Evolutionary conservation across 768 basidiomycete genomes (phyloP).

Genomic region (Xerocomus brunneocitrinus): DNA sequence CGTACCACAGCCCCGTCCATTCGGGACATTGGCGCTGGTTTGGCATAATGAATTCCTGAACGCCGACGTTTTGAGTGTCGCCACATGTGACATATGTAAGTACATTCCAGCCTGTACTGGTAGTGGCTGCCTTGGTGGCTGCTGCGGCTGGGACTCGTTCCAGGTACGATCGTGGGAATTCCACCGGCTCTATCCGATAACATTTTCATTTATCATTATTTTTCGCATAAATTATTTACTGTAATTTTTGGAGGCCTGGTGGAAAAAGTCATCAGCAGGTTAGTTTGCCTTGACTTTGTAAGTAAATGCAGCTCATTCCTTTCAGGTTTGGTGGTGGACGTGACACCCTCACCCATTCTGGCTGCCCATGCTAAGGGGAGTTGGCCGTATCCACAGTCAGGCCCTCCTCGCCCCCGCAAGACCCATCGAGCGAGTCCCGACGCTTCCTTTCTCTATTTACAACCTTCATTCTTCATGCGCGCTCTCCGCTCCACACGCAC

Average conservation of each 20-base stretch:
- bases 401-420: slow-evolving; percentile 24
- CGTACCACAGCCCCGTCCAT: slow-evolving; percentile 17
- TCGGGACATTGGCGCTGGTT: slow-evolving; percentile 3
- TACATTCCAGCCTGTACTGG: neutral
- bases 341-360: slow-evolving; percentile 36
- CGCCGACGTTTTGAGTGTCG: neutral
- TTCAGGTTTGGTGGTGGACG: slow-evolving; percentile 30
- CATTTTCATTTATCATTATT: neutral
- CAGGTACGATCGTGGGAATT: neutral
- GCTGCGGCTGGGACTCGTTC: slow-evolving; percentile 1
- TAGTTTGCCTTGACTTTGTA: neutral
- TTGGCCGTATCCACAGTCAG: slow-evolving; percentile 49
- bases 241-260: neutral
- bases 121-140: neutral
- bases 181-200: neutral
- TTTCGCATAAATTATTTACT: neutral
- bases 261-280: neutral
- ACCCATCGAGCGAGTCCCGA: slow-evolving; percentile 14
- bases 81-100: no score
- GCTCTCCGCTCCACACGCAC: slow-evolving; percentile 3
- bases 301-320: neutral
- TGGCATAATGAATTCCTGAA: neutral
- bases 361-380: slow-evolving; percentile 75
- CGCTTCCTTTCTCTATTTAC: neutral
- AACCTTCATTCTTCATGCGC: slow-evolving; percentile 23